These are phyloP conservation scores for Amniculicola lignicola DNA, from an alignment of 495 filamentous ascomycete species.

Conservation along the genomic window DNA sequence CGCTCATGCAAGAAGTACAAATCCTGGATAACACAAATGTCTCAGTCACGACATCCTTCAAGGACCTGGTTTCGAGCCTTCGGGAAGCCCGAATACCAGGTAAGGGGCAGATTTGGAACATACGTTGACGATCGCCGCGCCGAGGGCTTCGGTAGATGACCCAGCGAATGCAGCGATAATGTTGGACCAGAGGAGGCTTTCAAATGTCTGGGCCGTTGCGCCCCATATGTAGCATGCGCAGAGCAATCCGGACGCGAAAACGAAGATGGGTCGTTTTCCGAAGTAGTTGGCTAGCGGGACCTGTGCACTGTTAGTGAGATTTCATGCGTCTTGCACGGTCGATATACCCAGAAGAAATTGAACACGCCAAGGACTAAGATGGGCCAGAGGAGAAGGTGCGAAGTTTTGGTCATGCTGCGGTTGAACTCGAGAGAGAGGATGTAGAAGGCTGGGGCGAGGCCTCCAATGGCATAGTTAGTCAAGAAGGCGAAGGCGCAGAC, in stretches of 20 bases:
- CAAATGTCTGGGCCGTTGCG: slow-evolving; percentile 32
- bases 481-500: slow-evolving; percentile 40
- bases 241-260: slow-evolving; percentile 36
- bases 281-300: slow-evolving; percentile 40
- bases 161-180: slow-evolving; percentile 41
- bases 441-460: slow-evolving; percentile 40
- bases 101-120: slow-evolving; percentile 6
- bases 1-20: slow-evolving; percentile 38
- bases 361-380: slow-evolving; percentile 40
- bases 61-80: too few relatives aligned
- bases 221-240: slow-evolving; percentile 39
- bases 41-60: slow-evolving; percentile 18
- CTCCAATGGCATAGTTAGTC: slow-evolving; percentile 41
- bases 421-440: slow-evolving; percentile 35
- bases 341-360: slow-evolving; percentile 45
- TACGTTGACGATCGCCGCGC: slow-evolving; percentile 39
- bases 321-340: too few relatives aligned
- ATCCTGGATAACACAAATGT: slow-evolving; percentile 26
- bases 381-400: slow-evolving; percentile 35
- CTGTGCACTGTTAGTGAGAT: too few relatives aligned
- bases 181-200: slow-evolving; percentile 37
- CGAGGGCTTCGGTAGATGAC: slow-evolving; percentile 36
- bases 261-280: slow-evolving; percentile 41
- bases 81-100: slow-evolving; percentile 6
- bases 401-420: slow-evolving; percentile 36